Evolutionary conservation across 352 stramenopile genomes (phyloP).

Genomic region (Thraustotheca clavata): DNA sequence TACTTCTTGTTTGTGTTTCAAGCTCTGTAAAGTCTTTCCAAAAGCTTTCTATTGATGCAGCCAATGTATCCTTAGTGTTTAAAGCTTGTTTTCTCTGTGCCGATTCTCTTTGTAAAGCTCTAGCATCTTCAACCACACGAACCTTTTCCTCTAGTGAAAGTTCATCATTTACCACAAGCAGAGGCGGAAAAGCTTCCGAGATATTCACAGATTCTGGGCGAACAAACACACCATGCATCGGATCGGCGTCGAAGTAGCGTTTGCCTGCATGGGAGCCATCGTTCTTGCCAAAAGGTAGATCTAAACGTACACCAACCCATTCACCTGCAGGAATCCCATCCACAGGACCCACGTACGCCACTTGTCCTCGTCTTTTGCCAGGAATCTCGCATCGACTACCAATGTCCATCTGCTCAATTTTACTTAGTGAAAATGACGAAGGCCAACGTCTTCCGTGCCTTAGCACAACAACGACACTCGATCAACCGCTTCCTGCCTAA

Average conservation of each 20-base stretch:
- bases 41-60: slow-evolving; percentile 35
- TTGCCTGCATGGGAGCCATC: slow-evolving; percentile 43
- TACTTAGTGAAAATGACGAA: not conserved
- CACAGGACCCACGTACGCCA: slow-evolving; percentile 54
- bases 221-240: slow-evolving; percentile 59
- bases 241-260: slow-evolving; percentile 55
- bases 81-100: slow-evolving; percentile 28
- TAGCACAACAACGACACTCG: slow-evolving; percentile 16
- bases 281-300: slow-evolving; percentile 67
- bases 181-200: slow-evolving; percentile 13
- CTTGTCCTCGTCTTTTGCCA: slow-evolving; percentile 48
- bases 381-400: slow-evolving; percentile 15
- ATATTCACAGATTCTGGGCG: slow-evolving; percentile 48
- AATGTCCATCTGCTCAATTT: not conserved
- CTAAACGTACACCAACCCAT: slow-evolving; percentile 65
- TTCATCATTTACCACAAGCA: slow-evolving; percentile 13
- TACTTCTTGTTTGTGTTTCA: slow-evolving; percentile 42
- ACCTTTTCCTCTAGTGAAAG: slow-evolving; percentile 32
- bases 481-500: not conserved
- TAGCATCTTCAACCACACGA: slow-evolving; percentile 35
- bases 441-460: slow-evolving; percentile 7
- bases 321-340: slow-evolving; percentile 41
- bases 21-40: slow-evolving; percentile 49
- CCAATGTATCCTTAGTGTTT: slow-evolving; percentile 22
- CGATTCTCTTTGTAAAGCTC: slow-evolving; percentile 39